Evolutionary conservation across 2,329 filamentous ascomycete genomes (phyloP).

Genomic region (Ampelomyces quisqualis): DNA sequence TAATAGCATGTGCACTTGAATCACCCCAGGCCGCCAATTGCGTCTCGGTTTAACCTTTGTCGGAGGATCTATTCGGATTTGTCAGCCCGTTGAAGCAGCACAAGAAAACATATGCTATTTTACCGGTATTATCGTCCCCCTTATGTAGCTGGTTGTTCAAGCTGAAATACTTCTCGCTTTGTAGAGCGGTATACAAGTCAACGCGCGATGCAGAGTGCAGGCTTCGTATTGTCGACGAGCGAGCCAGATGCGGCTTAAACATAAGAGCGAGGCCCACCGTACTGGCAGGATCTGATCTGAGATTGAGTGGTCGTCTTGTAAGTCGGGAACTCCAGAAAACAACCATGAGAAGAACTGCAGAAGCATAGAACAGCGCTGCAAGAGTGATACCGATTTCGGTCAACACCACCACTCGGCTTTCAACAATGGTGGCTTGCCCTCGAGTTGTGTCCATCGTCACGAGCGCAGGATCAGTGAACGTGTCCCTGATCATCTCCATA

Average conservation of each 20-base stretch:
- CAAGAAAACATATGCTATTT: neutral
- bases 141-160: slow-evolving; percentile 2
- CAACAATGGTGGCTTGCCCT: slow-evolving; percentile 3
- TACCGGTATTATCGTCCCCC: slow-evolving; percentile 2
- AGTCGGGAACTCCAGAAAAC: slow-evolving; percentile 12
- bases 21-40: slow-evolving; percentile 14
- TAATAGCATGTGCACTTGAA: slow-evolving; percentile 13
- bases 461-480: neutral
- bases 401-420: slow-evolving; percentile 17
- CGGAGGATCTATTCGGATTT: neutral
- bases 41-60: slow-evolving; percentile 2
- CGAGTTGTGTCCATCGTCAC: slow-evolving; percentile 2
- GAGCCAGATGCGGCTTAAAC: slow-evolving; percentile 1
- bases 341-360: slow-evolving; percentile 8
- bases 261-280: slow-evolving; percentile 15
- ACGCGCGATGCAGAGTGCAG: slow-evolving; percentile 9
- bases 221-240: slow-evolving; percentile 6
- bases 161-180: slow-evolving; percentile 13
- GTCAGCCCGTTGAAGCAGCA: neutral
- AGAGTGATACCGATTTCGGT: slow-evolving; percentile 12
- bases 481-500: slow-evolving; percentile 15
- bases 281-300: slow-evolving; percentile 18
- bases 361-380: slow-evolving; percentile 11
- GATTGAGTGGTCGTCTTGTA: neutral
- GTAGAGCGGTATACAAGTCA: slow-evolving; percentile 4